Percentiles rank a stretch among this genome's conserved stretches.
phyloP scores from a whole-genome alignment of 192 early-diverging fungal genomes.

The Chytriomyces sp. region DNA sequence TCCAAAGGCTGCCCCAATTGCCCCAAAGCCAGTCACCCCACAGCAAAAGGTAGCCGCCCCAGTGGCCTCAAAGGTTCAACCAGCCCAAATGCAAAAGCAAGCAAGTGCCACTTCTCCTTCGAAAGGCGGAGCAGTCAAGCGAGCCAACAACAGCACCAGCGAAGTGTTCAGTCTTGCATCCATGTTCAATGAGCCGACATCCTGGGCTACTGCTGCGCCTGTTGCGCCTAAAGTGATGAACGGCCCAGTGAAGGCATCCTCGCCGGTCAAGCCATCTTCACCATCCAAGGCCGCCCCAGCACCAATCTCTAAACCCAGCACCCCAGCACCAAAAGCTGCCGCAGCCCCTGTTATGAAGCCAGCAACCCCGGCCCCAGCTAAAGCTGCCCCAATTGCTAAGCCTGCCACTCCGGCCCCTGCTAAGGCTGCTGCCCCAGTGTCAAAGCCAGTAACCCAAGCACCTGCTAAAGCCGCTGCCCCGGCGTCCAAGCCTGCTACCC shows the following conservation, averaged over 20 bases:
- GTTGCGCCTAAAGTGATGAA: conserved; percentile 9
- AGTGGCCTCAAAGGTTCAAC: neutral
- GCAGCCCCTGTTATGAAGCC: neutral
- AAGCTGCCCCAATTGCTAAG: neutral
- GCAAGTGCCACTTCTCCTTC: neutral
- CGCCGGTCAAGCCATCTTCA: neutral
- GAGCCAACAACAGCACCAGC: conserved; percentile 5
- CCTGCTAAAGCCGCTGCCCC: conserved; percentile 16
- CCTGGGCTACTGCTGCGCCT: conserved; percentile 14
- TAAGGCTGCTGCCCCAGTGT: neutral
- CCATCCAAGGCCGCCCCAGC: neutral
- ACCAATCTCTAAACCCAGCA: neutral
- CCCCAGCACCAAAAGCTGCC: neutral
- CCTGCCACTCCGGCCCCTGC: neutral
- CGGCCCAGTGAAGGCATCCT: neutral
- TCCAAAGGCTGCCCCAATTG: conserved; percentile 6
- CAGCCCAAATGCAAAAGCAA: neutral
- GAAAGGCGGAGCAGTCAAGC: neutral
- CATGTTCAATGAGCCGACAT: conserved; percentile 24
- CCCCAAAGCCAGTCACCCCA: conserved; percentile 1
- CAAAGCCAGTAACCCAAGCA: neutral
- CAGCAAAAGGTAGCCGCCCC: neutral
- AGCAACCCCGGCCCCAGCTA: conserved; percentile 1
- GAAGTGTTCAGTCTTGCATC: conserved; percentile 28
- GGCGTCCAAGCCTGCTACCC: conserved; percentile 8